phyloP scores from a whole-genome alignment of 2,329 filamentous ascomycete genomes.

The Sporothrix luriei region DNA sequence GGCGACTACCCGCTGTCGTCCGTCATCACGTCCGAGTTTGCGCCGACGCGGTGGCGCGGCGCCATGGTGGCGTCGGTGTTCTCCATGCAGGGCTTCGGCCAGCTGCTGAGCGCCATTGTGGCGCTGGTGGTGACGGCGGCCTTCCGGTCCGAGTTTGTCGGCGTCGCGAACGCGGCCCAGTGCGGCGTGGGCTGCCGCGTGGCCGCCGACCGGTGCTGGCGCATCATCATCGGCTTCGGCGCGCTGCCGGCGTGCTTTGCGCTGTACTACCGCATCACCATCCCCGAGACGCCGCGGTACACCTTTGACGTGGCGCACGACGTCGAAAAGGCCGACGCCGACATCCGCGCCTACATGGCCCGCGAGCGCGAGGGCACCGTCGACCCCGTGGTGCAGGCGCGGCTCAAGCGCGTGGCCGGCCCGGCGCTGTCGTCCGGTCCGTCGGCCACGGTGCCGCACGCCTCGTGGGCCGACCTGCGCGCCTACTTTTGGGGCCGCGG shows the following conservation, averaged over 20 bases:
- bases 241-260: constrained; percentile 76
- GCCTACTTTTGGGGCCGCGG: constrained; percentile 66
- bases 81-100: constrained; percentile 82
- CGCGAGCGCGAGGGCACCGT: constrained; percentile 53
- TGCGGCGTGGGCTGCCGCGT: constrained; percentile 67
- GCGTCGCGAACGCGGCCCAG: constrained; percentile 45
- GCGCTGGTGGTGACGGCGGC: constrained; percentile 68
- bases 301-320: constrained; percentile 69
- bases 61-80: constrained; percentile 75
- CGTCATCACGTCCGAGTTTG: constrained; percentile 83
- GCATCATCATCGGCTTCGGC: constrained; percentile 77
- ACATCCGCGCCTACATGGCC: constrained; percentile 64
- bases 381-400: constrained; percentile 53
- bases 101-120: constrained; percentile 70
- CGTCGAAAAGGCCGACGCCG: constrained; percentile 72
- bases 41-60: constrained; percentile 77
- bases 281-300: constrained; percentile 81
- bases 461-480: constrained; percentile 69
- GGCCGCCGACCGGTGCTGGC: constrained; percentile 80
- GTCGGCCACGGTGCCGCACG: constrained; percentile 64
- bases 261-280: constrained; percentile 83
- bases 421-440: constrained; percentile 38
- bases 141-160: constrained; percentile 59
- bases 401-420: constrained; percentile 54
- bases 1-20: constrained; percentile 81